Conservation (phyloP, 805 yeast genomes). For the Candida adriatica region DNA sequence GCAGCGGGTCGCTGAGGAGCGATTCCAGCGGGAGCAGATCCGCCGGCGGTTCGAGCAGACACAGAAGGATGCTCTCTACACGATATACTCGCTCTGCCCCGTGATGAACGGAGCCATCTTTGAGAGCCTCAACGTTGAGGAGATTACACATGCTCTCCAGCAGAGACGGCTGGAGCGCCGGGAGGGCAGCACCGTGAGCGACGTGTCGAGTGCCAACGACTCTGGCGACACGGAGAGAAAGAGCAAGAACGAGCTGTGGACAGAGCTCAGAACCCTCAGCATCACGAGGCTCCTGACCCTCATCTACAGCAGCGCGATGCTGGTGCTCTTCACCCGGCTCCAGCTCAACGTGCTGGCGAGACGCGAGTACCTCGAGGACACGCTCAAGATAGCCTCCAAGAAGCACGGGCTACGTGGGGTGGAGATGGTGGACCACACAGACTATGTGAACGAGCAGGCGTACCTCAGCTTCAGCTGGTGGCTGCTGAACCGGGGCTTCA, state of each 20-base stretch:
- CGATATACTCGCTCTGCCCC: slow-evolving; percentile 76
- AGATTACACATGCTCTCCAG: slow-evolving; percentile 62
- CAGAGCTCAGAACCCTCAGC: slow-evolving; percentile 67
- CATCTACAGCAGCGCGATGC: slow-evolving; percentile 58
- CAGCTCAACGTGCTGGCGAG: slow-evolving; percentile 88
- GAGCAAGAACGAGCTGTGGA: slow-evolving; percentile 73
- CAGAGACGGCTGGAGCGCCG: slow-evolving; percentile 40
- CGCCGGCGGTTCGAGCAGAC: slow-evolving; percentile 84
- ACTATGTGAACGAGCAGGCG: slow-evolving; percentile 66
- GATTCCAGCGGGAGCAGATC: slow-evolving; percentile 59
- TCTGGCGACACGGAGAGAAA: slow-evolving; percentile 29
- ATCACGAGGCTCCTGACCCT: slow-evolving; percentile 67
- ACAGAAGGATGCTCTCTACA: slow-evolving; percentile 81
- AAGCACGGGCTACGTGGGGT: slow-evolving; percentile 26
- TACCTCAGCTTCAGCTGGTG: slow-evolving; percentile 90
- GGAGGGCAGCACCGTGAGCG: slow-evolving; percentile 8
- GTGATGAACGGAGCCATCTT: slow-evolving; percentile 62
- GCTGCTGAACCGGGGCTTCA: slow-evolving; percentile 85
- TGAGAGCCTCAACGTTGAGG: slow-evolving; percentile 61
- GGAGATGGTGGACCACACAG: slow-evolving; percentile 24
- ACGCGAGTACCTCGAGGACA: slow-evolving; percentile 74
- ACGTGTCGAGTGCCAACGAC: slow-evolving; percentile 20
- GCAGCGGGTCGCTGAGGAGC: slow-evolving; percentile 45
- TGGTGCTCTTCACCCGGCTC: slow-evolving; percentile 73
- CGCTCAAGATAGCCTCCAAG: slow-evolving; percentile 59